Conservation (phyloP, 1,284 basidiomycete genomes). For the Austroboletus niveus region DNA sequence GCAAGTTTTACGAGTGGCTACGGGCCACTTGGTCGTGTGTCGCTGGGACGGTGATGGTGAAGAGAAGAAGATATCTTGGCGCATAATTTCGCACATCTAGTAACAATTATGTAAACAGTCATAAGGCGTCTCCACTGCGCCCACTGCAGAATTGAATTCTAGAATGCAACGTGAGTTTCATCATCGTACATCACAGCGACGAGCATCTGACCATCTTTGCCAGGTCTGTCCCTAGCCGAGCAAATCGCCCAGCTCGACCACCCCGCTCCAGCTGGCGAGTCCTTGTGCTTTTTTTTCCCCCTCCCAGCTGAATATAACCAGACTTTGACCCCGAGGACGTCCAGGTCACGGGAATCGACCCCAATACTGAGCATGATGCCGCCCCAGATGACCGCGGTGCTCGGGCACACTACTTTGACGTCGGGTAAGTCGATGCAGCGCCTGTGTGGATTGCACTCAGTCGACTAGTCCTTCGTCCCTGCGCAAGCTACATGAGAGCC, state of each 20-base stretch:
- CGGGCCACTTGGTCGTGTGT: constrained; percentile 32
- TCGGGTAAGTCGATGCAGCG: constrained; percentile 57
- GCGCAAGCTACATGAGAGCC: constrained; percentile 58
- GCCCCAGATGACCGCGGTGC: constrained; percentile 37
- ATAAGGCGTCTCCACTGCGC: not conserved
- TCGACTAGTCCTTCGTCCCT: constrained; percentile 62
- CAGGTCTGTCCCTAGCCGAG: constrained; percentile 71
- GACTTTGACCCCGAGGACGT: constrained; percentile 80
- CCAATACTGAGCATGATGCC: constrained; percentile 26
- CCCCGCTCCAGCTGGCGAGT: constrained; percentile 62
- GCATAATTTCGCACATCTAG: constrained; percentile 23
- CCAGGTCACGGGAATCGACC: constrained; percentile 33
- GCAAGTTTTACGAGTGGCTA: constrained; percentile 23
- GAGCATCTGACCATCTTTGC: constrained; percentile 4
- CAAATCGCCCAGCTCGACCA: constrained; percentile 80
- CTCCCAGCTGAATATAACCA: constrained; percentile 29
- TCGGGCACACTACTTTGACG: constrained; percentile 79
- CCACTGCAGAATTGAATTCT: constrained; percentile 5
- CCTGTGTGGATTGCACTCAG: constrained; percentile 10
- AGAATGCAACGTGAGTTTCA: constrained; percentile 32
- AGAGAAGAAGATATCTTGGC: constrained; percentile 22
- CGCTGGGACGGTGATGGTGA: constrained; percentile 34
- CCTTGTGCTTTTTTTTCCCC: not conserved
- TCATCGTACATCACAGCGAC: not conserved
- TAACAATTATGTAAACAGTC: constrained; percentile 35